Evolutionary conservation across 2,329 filamentous ascomycete genomes (phyloP), one percentile per base, ranked within the genome.

Genomic region (Penicillium digitatum): DNA sequence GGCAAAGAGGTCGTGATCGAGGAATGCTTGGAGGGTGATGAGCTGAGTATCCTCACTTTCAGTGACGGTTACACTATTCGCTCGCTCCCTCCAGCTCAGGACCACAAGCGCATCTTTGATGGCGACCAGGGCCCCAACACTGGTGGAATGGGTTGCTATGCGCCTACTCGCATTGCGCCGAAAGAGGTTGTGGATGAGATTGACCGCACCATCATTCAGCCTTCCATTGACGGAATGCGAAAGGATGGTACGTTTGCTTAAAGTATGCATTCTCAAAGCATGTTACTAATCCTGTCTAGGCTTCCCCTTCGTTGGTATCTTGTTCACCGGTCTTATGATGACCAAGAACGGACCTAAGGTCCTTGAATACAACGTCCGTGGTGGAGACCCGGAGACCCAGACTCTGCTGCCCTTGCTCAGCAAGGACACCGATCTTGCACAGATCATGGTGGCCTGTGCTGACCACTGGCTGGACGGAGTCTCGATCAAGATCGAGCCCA

Each of bases 101-200:
- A 97, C 72, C 94, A 99, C 79, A 97, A 99, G 82, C 85, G 91
- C 59, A 91, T 95, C 61, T 89, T 88, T 50, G 94, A 99, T 67
- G 90, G 89, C 52, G 93, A 97, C 70, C 81, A 84, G 47, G 94
- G 94, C 1, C 89, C 91, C 35, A 97, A 97, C 76, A 97, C 94
- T 2, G 94, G 93, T 56, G 94, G 94, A 38, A 97, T 97, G 94
- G 94, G 94, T 48, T 96, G 91, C 70, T 97, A 97, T 74, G 91
- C 92, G 16, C 89, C 89, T n/a, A 95, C 92, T 1, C 88, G 84
- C 60, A 87, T 92, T 65, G 86, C 87, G 29, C 88, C 87, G 0
- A 82, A 85, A 48, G 84, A 87, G 58, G 79, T 95, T n/a, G 81
- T 94, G 18, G 87, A 87, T 18, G 81, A 86, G 57, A 85, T 99